phyloP scores from a whole-genome alignment of 306 rosid genomes.

The Prunus davidiana region DNA sequence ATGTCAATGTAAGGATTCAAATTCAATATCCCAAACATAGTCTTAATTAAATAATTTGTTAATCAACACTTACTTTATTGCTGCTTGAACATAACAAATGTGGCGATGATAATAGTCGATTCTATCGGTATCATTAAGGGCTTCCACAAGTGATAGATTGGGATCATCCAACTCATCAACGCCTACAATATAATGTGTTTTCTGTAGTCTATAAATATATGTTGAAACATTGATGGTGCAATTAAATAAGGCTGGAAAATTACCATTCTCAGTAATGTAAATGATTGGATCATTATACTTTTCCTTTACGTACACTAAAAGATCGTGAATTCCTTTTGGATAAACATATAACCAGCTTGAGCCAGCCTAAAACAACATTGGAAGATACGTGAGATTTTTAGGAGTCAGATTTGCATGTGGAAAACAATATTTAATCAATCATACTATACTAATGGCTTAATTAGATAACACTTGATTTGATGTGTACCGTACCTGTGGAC shows the following conservation, averaged over 20 bases:
- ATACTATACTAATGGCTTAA: not conserved
- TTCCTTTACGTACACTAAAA: slow-evolving; percentile 15
- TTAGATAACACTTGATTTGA: not conserved
- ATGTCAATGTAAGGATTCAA: too few species aligned
- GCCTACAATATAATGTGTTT: slow-evolving; percentile 28
- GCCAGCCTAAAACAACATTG: not conserved
- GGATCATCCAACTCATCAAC: slow-evolving; percentile 50
- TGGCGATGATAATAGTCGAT: slow-evolving; percentile 39
- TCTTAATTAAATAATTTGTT: not conserved
- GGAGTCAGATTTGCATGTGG: not conserved
- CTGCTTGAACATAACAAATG: slow-evolving; percentile 27
- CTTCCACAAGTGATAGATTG: slow-evolving; percentile 26
- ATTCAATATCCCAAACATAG: too few species aligned
- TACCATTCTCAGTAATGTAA: slow-evolving; percentile 20
- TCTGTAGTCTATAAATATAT: too few species aligned
- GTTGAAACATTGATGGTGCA: not conserved
- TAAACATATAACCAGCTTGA: not conserved
- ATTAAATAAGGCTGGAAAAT: not conserved
- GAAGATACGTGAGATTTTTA: too few species aligned
- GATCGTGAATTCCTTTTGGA: slow-evolving; percentile 26
- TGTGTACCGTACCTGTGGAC: not conserved
- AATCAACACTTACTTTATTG: slow-evolving; percentile 41
- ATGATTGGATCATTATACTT: slow-evolving; percentile 16
- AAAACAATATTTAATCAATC: not conserved
- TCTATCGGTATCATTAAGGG: slow-evolving; percentile 39